Conservation (phyloP, 306 rosid species). For the Calophaca sinica region DNA sequence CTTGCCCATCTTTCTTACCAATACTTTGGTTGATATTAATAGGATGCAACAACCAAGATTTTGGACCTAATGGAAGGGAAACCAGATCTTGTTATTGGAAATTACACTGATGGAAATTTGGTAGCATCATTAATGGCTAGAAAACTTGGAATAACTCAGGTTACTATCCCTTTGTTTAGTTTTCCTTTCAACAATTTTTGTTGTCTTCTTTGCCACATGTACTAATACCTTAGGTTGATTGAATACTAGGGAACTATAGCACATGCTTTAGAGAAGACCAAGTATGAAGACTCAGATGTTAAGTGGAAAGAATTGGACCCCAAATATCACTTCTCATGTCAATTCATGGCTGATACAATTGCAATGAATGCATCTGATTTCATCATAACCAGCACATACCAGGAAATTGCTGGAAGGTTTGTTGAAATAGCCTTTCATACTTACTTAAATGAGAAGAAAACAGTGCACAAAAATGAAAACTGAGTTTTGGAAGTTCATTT, state of each 20-base stretch:
- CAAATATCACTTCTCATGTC: constrained; percentile 94
- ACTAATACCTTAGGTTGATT: constrained; percentile 23
- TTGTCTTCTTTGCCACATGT: constrained; percentile 16
- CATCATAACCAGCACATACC: constrained; percentile 92
- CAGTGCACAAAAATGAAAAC: constrained; percentile 2
- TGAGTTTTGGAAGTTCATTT: constrained; percentile 39
- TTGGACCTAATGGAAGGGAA: constrained; percentile 74
- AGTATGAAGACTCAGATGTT: constrained; percentile 88
- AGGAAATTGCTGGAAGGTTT: constrained; percentile 96
- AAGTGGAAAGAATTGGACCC: constrained; percentile 93
- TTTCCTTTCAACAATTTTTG: constrained; percentile 36
- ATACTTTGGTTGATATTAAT: constrained; percentile 24
- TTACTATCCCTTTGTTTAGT: constrained; percentile 37
- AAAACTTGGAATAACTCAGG: constrained; percentile 90
- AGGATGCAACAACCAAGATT: constrained; percentile 80
- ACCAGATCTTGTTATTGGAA: constrained; percentile 88
- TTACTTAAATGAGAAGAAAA: background rate
- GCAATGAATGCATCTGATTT: constrained; percentile 96
- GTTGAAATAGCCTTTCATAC: constrained; percentile 28
- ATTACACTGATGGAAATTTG: constrained; percentile 91
- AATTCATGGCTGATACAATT: constrained; percentile 84
- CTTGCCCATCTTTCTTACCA: background rate
- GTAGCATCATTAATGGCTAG: constrained; percentile 87
- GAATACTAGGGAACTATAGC: constrained; percentile 83
- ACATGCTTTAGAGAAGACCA: constrained; percentile 93